These are phyloP conservation scores for Amaranthus hypochondriacus DNA, from an alignment of 148 eudicot genomes.

Conservation along the genomic window DNA sequence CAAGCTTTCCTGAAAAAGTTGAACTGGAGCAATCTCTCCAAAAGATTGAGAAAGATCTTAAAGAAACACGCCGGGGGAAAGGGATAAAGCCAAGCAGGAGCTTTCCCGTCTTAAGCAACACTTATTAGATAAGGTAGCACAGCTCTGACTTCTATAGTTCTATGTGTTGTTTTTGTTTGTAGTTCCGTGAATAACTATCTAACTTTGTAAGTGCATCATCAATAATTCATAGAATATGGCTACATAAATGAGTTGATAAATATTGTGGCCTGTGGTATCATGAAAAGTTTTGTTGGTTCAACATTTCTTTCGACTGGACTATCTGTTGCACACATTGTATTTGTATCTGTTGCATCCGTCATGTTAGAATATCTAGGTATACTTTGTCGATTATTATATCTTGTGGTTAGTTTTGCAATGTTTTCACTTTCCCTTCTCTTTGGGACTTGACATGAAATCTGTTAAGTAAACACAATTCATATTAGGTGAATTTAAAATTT, in stretches of 20 bases:
- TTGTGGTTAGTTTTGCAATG: background rate
- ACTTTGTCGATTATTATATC: no score
- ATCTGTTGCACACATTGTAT: background rate
- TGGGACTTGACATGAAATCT: background rate
- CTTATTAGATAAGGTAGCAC: conserved; percentile 78
- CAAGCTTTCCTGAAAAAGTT: conserved; percentile 52
- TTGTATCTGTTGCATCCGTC: background rate
- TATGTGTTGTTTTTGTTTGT: background rate
- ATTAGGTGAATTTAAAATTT: no score
- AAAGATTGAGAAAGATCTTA: conserved; percentile 67
- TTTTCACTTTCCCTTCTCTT: background rate
- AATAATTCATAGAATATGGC: background rate
- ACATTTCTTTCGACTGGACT: background rate
- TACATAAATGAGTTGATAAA: background rate
- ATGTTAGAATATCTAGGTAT: background rate
- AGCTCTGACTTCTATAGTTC: background rate
- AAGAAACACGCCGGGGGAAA: conserved; percentile 53
- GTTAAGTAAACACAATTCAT: background rate
- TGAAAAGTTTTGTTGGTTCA: background rate
- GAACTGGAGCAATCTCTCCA: conserved; percentile 60
- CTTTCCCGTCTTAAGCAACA: conserved; percentile 95
- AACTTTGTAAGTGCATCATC: background rate
- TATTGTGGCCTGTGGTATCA: background rate
- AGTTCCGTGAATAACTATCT: background rate
- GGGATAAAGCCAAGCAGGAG: conserved; percentile 78